Evolutionary conservation across 495 filamentous ascomycete genomes (phyloP).

Genomic region (Astrothelium macrocarpum): DNA sequence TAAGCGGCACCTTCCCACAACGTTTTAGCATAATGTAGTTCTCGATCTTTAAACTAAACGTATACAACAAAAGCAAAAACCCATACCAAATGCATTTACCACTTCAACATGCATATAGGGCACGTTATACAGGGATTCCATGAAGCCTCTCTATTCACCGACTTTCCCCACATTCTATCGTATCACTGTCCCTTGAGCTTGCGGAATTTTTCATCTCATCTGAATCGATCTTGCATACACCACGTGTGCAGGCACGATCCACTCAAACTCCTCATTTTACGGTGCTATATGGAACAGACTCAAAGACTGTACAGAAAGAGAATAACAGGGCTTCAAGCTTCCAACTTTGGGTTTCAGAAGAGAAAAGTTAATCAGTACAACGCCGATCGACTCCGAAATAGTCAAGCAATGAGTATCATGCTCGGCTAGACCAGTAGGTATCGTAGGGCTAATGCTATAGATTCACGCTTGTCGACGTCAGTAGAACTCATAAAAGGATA

Average conservation of each 20-base stretch:
- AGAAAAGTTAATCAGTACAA: not conserved
- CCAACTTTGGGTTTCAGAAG: not conserved
- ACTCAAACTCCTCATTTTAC: not conserved
- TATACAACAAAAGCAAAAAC: not conserved
- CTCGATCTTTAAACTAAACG: not conserved
- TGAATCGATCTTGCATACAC: not conserved
- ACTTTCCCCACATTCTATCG: not conserved
- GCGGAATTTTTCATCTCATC: not conserved
- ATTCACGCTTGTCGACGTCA: not conserved
- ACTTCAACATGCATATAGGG: not conserved
- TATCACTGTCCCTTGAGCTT: not conserved
- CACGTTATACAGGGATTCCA: not conserved
- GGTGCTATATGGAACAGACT: not conserved
- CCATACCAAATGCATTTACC: not conserved
- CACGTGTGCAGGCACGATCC: not conserved
- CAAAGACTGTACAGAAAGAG: not conserved
- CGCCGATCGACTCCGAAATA: not conserved
- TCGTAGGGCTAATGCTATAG: not conserved
- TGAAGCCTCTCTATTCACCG: not conserved
- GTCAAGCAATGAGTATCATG: not conserved
- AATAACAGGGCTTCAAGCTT: not conserved
- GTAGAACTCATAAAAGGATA: not conserved
- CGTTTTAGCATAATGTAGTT: too few species aligned
- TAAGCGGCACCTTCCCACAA: too few species aligned
- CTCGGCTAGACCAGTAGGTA: not conserved